Base-by-base conservation (phyloP, 2,329 filamentous ascomycete genomes). In the Onygenales sp. region DNA sequence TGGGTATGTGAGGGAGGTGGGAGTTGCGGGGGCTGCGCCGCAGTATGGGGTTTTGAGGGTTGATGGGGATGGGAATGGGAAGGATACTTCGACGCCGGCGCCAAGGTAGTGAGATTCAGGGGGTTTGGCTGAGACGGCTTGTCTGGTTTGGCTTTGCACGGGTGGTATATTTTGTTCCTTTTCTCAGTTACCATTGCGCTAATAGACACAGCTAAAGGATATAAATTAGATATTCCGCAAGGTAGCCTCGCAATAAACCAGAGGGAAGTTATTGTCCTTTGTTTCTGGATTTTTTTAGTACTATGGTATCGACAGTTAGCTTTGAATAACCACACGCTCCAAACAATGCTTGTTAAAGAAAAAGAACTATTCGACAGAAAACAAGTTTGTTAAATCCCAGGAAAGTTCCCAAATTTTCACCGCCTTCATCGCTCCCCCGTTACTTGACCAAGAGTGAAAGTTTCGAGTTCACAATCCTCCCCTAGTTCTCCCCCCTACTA, bases 1-100 rank as follows among this genome's bases (percentile, higher is more conserved):
- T 56, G 71, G 76, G 55, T 82, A 82, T 65, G 76, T 79, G 9
- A 65, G 80, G 8, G 80, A 84, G 62, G 80, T 77, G 0, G 80
- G 80, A 2, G 79, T 83, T 1, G 42, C 39, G 34, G 50, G 50
- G 6, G n/a, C 36, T n/a, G 50, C 42, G 8, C 33, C 45, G 40
- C 50, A 51, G n/a, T 52, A 52, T n/a, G 50, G 50, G 40, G 50
- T 52, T 42, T 31, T 52, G 42, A 44, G 50, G 27, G 42, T 52
- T 27, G 50, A 46, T 4, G 42, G 13, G 36, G 34, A 34, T 34
- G 27, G 27, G 17, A 43, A 46, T 4, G 42, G 13, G 36, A 44
- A 34, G 21, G 27, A 36, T 34, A 43, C 37, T n/a, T 27, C 33
- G 33, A 49, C 17, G 37, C 33, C 33, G 17, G 44, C 33, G 17